These are phyloP conservation scores for Przewalskia tangutica DNA, from an alignment of 257 asterid species.

Conservation along the genomic window DNA sequence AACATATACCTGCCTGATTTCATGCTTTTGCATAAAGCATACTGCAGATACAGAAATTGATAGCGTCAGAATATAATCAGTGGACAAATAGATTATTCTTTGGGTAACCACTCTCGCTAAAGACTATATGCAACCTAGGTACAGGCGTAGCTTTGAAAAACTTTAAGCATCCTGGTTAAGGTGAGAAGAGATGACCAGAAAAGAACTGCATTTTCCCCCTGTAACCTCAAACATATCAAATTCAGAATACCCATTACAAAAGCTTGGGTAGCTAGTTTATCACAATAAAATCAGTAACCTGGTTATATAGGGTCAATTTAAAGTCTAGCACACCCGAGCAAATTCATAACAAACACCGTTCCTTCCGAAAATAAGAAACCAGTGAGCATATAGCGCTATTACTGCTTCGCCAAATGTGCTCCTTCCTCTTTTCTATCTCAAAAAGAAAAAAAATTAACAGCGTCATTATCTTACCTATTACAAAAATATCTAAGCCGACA, in stretches of 20 bases:
- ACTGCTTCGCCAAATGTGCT: background rate
- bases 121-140: background rate
- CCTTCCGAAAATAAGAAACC: background rate
- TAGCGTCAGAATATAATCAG: background rate
- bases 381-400: background rate
- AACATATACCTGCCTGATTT: conserved; percentile 63
- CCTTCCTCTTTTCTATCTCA: background rate
- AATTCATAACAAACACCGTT: background rate
- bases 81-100: background rate
- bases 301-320: background rate
- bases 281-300: background rate
- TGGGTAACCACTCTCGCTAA: background rate
- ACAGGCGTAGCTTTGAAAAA: background rate
- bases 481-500: background rate
- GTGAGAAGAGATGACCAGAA: background rate
- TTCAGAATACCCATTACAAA: background rate
- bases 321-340: background rate
- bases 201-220: background rate
- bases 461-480: background rate
- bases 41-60: conserved; percentile 35
- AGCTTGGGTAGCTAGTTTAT: background rate
- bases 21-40: conserved; percentile 44
- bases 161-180: background rate
- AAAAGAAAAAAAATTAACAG: background rate
- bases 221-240: background rate